Evolutionary conservation across 257 asterid species (phyloP).

Genomic region (Scutellaria galericulata): DNA sequence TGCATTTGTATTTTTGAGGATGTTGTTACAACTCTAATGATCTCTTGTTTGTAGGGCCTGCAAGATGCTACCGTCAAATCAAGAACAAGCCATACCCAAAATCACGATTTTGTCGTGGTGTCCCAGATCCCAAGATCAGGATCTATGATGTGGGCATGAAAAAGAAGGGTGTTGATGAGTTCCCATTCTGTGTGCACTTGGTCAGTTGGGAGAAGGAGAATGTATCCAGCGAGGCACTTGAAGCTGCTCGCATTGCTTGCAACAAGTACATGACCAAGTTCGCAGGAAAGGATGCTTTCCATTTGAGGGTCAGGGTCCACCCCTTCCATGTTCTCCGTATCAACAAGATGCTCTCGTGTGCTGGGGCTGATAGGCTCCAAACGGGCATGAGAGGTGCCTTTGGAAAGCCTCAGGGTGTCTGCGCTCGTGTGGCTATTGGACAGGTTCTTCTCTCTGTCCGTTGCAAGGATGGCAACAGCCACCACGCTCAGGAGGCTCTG

Average conservation of each 20-base stretch:
- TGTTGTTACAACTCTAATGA: not conserved
- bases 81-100: conserved; percentile 90
- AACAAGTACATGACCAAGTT: conserved; percentile 92
- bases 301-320: conserved; percentile 86
- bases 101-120: conserved; percentile 90
- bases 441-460: conserved; percentile 91
- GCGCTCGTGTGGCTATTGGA: conserved; percentile 92
- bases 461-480: conserved; percentile 76
- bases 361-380: conserved; percentile 98
- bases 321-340: conserved; percentile 87
- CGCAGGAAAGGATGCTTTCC: conserved; percentile 94
- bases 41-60: conserved; percentile 58
- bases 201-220: conserved; percentile 96
- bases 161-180: conserved; percentile 85
- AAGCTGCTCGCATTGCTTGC: conserved; percentile 93
- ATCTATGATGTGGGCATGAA: conserved; percentile 93
- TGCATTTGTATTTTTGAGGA: no score
- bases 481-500: conserved; percentile 81
- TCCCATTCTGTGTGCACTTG: conserved; percentile 92
- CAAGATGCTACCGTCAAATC: conserved; percentile 90
- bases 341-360: conserved; percentile 92
- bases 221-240: conserved; percentile 90
- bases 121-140: conserved; percentile 88
- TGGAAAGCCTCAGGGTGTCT: conserved; percentile 89
- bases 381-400: conserved; percentile 96